Evolutionary conservation across 768 basidiomycete genomes (phyloP).

Genomic region (Dendrothele bispora): DNA sequence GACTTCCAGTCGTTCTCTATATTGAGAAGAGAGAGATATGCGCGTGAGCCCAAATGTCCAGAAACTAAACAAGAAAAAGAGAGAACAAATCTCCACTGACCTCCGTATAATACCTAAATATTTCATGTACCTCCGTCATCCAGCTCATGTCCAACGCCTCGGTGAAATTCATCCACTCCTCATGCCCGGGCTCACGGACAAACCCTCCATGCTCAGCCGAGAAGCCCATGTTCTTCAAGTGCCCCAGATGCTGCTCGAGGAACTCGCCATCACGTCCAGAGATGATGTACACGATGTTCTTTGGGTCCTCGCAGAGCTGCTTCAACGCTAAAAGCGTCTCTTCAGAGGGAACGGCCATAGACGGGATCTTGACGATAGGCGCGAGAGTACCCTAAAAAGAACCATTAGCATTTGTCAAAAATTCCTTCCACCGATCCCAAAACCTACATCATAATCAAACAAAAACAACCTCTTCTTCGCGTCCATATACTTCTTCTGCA

Average conservation of each 20-base stretch:
- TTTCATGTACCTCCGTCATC: constrained; percentile 94
- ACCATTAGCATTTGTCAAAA: constrained; percentile 8
- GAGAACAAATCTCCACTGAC: constrained; percentile 37
- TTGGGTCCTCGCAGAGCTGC: constrained; percentile 73
- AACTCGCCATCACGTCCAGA: constrained; percentile 94
- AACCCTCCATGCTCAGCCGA: constrained; percentile 97
- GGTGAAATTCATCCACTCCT: constrained; percentile 87
- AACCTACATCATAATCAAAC: constrained; percentile 92
- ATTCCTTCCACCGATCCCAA: neutral
- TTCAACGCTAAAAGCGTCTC: constrained; percentile 74
- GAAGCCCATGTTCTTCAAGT: constrained; percentile 81
- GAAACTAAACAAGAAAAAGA: no score
- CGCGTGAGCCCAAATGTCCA: no score
- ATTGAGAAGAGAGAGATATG: no score
- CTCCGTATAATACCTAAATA: constrained; percentile 97
- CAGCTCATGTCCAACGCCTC: constrained; percentile 93
- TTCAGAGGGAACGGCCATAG: constrained; percentile 79
- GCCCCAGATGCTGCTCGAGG: constrained; percentile 88
- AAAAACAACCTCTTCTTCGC: constrained; percentile 87
- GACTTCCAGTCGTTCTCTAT: constrained; percentile 89
- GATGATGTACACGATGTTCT: constrained; percentile 95
- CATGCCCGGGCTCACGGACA: constrained; percentile 67
- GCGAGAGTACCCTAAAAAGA: constrained; percentile 81
- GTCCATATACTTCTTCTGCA: constrained; percentile 59
- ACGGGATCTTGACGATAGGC: constrained; percentile 93